Base-by-base conservation (phyloP, 768 basidiomycete species). In the Boletus coccyginus region DNA sequence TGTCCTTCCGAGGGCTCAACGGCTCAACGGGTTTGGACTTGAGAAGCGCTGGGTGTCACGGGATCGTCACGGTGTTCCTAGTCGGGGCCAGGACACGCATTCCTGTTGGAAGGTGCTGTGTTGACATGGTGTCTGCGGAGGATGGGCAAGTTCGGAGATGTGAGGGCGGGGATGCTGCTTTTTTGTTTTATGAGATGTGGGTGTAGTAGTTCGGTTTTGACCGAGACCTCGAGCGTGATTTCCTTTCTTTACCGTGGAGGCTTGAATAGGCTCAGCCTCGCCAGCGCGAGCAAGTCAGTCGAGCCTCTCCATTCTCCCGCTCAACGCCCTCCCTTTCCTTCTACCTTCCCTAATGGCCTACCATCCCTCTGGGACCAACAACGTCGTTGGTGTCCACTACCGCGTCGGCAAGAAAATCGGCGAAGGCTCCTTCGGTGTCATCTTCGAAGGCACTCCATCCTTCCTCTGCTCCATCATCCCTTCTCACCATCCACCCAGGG, bases 331-430 rank as follows among this genome's bases (percentile, higher is more conserved):
- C 50, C 27, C 27, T 27, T 39, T 42, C 56, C 58, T 50, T 49
- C 62, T 45, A 53, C 55, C 36, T 9, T 24, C 67, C 50, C 67
- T 74, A 62, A 86, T 86, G 85, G 71, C 83, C 56, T 70, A 73
- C 1, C 81, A 83, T 62, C 76, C 83, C 3, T 79, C 81, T 44
- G 81, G 84, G 5, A 82, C 82, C 42, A 80, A 86, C 57, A 89
- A 90, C 74, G 77, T 96, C 70, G 94, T 97, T 66, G 94, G 96
- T 51, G 86, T 90, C n/a, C 94, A 98, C 78, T 98, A 96, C 78
- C 86, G 92, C 55, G 95, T 98, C 21, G 96, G 96, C 65, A 92
- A 91, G 83, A 98, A 98, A 85, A 98, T 99, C 74, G 97, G 97
- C 60, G 97, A 99, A 74, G 97, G 97, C 60, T 92, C 89, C 8